Conservation (phyloP, 345 rosid species). For the Lenwebbia sp. region DNA sequence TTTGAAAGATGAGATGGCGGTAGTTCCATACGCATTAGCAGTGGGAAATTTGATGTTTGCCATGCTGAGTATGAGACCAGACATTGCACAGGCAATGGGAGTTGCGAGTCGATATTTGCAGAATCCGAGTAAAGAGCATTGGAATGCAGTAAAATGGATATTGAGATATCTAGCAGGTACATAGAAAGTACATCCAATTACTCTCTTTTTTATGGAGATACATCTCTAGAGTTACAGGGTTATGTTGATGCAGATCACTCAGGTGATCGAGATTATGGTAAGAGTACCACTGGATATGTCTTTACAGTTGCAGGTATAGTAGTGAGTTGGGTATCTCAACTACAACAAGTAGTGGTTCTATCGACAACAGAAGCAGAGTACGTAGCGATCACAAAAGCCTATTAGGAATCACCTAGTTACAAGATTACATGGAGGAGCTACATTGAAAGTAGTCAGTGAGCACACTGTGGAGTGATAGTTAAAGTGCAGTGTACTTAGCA, state of each 20-base stretch:
- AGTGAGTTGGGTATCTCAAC: neutral
- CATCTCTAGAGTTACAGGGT: neutral
- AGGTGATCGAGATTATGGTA: neutral
- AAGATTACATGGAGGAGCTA: neutral
- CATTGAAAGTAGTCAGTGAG: neutral
- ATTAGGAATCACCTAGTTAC: neutral
- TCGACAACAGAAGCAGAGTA: fast-evolving
- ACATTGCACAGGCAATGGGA: too few relatives aligned
- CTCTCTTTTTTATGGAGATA: neutral
- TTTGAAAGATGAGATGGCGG: too few relatives aligned
- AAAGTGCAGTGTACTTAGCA: neutral
- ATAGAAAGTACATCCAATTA: too few relatives aligned
- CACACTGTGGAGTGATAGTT: neutral
- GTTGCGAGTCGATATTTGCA: too few relatives aligned
- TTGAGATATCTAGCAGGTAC: too few relatives aligned
- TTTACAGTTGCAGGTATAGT: too few relatives aligned
- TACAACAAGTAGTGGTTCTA: neutral
- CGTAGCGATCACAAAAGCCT: too few relatives aligned
- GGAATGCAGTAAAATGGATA: too few relatives aligned
- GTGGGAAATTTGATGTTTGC: too few relatives aligned
- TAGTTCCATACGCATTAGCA: too few relatives aligned
- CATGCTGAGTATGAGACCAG: too few relatives aligned
- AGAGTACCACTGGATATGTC: neutral
- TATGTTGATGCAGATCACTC: neutral
- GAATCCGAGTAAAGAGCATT: too few relatives aligned